Base-by-base conservation (phyloP, 208 protist genomes). In the Leptomonas seymouri region DNA sequence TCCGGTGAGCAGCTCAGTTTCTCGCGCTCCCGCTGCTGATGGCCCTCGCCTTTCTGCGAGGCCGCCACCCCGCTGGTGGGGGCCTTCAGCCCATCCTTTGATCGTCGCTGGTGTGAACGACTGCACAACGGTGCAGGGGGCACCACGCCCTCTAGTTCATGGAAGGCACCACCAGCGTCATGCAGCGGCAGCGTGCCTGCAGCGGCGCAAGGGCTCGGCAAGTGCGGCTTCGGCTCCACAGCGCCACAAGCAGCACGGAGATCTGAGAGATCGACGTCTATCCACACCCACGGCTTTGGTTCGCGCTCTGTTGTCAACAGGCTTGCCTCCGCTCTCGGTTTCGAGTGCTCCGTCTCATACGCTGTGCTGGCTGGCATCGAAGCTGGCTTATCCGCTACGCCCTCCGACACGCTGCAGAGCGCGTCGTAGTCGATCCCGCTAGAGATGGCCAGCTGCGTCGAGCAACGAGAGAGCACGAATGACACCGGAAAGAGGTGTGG, bases 351-450 rank as follows among this genome's bases (percentile, higher is more conserved):
- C n/a, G n/a, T n/a, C n/a, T n/a, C n/a, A n/a, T n/a, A n/a, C n/a
- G n/a, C n/a, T n/a, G n/a, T n/a, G n/a, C n/a, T n/a, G n/a, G n/a
- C n/a, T n/a, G n/a, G n/a, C n/a, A n/a, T n/a, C n/a, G n/a, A n/a
- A n/a, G n/a, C n/a, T n/a, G n/a, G n/a, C n/a, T 16, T 20, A 18
- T 30, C 20, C 5, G 58, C 4, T 4, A 6, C 1, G 55, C 36
- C 45, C 0, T 44, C 31, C 20, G 46, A 28, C n/a, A n/a, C 59
- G 21, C 21, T 45, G 48, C 50, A 14, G 39, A 71, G 56, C 15
- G 27, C 58, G n/a, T 70, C 64, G 64, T 77, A 65, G 58, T 67
- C 34, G 7, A 77, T 42, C 6, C 34, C 58, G 44, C 55, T 77
- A 15, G 71, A 77, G 18, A 77, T 30, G 16, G 71, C 44, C 15